phyloP scores from a whole-genome alignment of 768 basidiomycete species.

The Kwoniella sp. region DNA sequence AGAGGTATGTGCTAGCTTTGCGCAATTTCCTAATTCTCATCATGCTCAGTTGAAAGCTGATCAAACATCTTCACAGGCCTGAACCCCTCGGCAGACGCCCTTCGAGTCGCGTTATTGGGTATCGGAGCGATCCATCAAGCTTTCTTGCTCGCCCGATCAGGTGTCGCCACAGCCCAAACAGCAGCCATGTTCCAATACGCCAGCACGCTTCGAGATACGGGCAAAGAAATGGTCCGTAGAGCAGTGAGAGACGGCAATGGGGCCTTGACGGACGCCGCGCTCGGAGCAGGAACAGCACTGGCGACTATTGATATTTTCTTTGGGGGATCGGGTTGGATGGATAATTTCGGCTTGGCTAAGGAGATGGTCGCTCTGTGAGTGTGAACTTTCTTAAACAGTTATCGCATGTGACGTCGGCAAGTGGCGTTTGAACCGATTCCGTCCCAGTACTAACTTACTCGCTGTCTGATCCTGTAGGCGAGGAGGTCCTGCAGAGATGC shows the following conservation, averaged over 20 bases:
- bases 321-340: conserved; percentile 58
- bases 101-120: conserved; percentile 58
- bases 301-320: conserved; percentile 59
- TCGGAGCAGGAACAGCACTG: conserved; percentile 48
- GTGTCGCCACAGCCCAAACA: conserved; percentile 38
- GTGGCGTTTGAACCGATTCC: too few relatives aligned
- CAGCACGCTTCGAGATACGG: conserved; percentile 55
- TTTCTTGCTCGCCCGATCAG: conserved; percentile 57
- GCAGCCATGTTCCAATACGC: conserved; percentile 57
- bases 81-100: conserved; percentile 58
- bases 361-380: conserved; percentile 58
- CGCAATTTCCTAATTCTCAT: not conserved
- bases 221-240: conserved; percentile 55
- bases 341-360: conserved; percentile 58
- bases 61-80: conserved; percentile 33
- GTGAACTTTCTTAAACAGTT: not conserved
- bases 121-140: conserved; percentile 60
- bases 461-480: conserved; percentile 30
- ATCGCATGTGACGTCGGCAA: too few relatives aligned
- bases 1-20: conserved; percentile 34
- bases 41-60: not conserved
- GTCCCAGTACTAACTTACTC: not conserved
- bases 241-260: conserved; percentile 54
- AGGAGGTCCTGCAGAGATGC: conserved; percentile 59
- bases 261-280: conserved; percentile 39